These are phyloP conservation scores for Isoetes taiwanensis DNA, from an alignment of 75 land plant genomes.

Conservation along the genomic window DNA sequence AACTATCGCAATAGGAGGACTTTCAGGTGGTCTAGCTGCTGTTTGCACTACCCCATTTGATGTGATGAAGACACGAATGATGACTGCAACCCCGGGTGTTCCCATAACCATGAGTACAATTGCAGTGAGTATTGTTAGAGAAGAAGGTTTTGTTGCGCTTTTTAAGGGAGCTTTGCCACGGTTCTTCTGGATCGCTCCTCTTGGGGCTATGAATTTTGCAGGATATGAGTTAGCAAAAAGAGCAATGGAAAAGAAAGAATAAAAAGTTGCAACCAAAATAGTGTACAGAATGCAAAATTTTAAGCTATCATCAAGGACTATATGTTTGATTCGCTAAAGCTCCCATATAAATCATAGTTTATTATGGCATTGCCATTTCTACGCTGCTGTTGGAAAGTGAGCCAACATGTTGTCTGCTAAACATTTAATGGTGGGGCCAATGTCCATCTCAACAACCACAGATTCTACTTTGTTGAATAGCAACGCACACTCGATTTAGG, in stretches of 20 bases:
- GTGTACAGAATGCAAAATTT: too few relatives aligned
- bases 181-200: conserved; percentile 97
- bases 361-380: too few relatives aligned
- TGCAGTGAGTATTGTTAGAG: conserved; percentile 61
- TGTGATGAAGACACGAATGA: conserved; percentile 93
- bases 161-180: conserved; percentile 92
- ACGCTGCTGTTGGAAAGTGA: too few relatives aligned
- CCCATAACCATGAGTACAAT: conserved; percentile 56
- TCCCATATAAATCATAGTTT: too few relatives aligned
- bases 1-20: conserved; percentile 65
- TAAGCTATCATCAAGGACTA: too few relatives aligned
- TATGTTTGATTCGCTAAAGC: too few relatives aligned
- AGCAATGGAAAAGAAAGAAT: conserved; percentile 66
- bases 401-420: too few relatives aligned
- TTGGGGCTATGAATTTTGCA: conserved; percentile 99
- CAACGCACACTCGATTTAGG: too few relatives aligned
- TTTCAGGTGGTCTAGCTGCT: conserved; percentile 90
- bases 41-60: conserved; percentile 90
- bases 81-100: conserved; percentile 71
- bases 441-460: too few relatives aligned
- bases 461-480: too few relatives aligned
- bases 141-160: conserved; percentile 85
- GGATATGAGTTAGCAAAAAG: conserved; percentile 92
- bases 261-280: too few relatives aligned
- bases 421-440: too few relatives aligned